Base-by-base conservation (phyloP, 2,329 filamentous ascomycete genomes). In the Calonectria hawksworthii region DNA sequence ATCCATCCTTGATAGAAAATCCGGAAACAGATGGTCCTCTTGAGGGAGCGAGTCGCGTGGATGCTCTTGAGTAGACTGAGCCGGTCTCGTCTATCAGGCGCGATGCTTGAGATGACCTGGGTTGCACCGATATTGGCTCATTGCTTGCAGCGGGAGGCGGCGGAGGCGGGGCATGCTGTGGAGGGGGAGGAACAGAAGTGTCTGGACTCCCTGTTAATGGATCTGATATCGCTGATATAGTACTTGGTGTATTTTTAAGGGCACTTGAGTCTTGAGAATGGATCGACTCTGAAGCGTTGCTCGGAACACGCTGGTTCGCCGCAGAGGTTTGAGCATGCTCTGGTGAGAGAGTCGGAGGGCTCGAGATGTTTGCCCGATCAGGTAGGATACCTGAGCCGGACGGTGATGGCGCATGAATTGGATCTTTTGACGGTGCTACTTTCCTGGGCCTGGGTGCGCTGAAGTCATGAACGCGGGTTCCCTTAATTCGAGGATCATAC, bases 391-490 rank as follows among this genome's bases (percentile, higher is more conserved):
- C 77, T 41, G 74, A 76, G 16, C 75, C 47, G 36, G 77, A 72
- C 23, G 66, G 78, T 38, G 56, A 70, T 69, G 28, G 41, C 71
- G 68, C 74, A 72, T 77, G 75, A 28, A 47, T 23, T 30, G 66
- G 75, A 59, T 76, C 76, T 32, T 76, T 80, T 11, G 38, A 77
- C 23, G 74, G 75, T 4, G 36, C 63, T 26, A 74, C 76, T 50
- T 75, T 88, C 74, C 86, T 88, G 30, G 87, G 87, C 65, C 91
- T 86, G 1, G 92, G 92, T 0, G 90, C 91, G 79, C 91, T 93
- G 79, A 93, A 94, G 82, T 92, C 92, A 81, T 94, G 93, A 65
- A 93, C 89, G 61, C 88, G 87, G 10, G 90, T 94, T 64, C 91
- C 93, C 79, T 88, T 89, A 76, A 94, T 94, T 13, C 91, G 88